These are phyloP conservation scores for Pittosporum tobira DNA, from an alignment of 129 eudicot genomes.

Conservation along the genomic window DNA sequence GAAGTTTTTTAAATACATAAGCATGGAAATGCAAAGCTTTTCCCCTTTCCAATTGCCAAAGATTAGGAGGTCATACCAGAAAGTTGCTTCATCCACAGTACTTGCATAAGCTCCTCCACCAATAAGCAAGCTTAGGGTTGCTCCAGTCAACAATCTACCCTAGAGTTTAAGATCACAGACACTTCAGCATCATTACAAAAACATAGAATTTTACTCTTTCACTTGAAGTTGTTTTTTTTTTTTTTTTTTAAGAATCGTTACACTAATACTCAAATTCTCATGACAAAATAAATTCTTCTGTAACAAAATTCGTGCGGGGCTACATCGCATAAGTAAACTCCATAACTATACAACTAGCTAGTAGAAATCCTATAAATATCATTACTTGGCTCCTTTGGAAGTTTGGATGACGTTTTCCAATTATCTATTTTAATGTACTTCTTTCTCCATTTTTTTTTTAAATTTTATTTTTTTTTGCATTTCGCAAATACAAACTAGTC, in stretches of 20 bases:
- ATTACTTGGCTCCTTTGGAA: no score
- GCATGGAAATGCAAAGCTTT: not conserved
- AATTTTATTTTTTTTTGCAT: no score
- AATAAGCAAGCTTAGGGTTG: constrained; percentile 68
- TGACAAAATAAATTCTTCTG: not conserved
- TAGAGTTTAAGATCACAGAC: constrained; percentile 21
- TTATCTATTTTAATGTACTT: no score
- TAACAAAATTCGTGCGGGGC: not conserved
- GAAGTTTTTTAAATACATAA: no score
- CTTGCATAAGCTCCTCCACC: constrained; percentile 98
- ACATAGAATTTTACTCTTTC: not conserved
- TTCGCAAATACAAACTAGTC: no score
- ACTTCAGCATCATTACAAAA: constrained; percentile 10
- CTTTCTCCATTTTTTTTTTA: no score
- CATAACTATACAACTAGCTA: no score
- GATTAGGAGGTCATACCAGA: constrained; percentile 44
- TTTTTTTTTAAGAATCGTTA: not conserved
- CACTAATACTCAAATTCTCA: not conserved
- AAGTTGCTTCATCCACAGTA: constrained; percentile 98
- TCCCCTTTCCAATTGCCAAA: not conserved
- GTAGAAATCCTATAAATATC: no score
- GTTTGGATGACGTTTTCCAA: no score
- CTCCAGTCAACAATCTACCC: constrained; percentile 83
- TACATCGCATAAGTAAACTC: not conserved
- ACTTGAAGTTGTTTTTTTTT: not conserved